Percentiles rank a stretch among this genome's conserved stretches.
phyloP scores from a whole-genome alignment of 2,329 filamentous ascomycete species.

The Aspergillus quadrilineatus region DNA sequence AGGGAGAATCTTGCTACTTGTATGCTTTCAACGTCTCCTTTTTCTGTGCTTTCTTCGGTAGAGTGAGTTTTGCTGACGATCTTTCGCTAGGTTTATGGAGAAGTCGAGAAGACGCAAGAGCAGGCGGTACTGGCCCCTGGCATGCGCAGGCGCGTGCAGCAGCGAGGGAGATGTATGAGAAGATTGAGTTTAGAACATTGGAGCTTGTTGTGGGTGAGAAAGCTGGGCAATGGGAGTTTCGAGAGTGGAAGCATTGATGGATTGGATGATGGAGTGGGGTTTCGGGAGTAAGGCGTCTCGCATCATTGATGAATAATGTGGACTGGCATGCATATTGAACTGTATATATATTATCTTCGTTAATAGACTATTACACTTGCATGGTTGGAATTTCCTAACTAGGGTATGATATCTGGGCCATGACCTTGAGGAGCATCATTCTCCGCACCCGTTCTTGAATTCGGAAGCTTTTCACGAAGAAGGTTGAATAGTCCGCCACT shows the following conservation, averaged over 20 bases:
- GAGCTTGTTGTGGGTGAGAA: conserved; percentile 66
- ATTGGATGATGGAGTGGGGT: not conserved
- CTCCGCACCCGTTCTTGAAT: conserved; percentile 2
- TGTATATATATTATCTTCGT: too few relatives aligned
- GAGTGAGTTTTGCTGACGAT: not conserved
- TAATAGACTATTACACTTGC: not conserved
- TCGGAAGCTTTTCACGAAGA: conserved; percentile 13
- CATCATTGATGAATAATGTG: too few relatives aligned
- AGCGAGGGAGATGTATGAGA: conserved; percentile 53
- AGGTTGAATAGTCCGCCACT: conserved; percentile 1
- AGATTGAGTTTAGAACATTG: conserved; percentile 66
- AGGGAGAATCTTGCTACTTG: conserved; percentile 80
- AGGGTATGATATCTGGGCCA: not conserved
- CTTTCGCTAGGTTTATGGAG: conserved; percentile 61
- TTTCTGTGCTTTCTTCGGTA: not conserved
- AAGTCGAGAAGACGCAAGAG: conserved; percentile 59
- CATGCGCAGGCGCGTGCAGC: conserved; percentile 54
- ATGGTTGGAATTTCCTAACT: not conserved
- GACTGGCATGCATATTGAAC: too few relatives aligned
- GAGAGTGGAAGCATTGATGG: conserved; percentile 51
- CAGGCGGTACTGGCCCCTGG: conserved; percentile 58
- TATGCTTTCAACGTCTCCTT: conserved; percentile 33
- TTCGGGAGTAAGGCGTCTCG: not conserved
- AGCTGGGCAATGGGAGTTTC: conserved; percentile 62
- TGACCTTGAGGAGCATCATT: conserved; percentile 1